A percentile compares a stretch with the other conserved stretches of the same genome.
These are phyloP conservation scores for Candolleomyces efflorescens DNA, from an alignment of 768 basidiomycete species.

Conservation along the genomic window DNA sequence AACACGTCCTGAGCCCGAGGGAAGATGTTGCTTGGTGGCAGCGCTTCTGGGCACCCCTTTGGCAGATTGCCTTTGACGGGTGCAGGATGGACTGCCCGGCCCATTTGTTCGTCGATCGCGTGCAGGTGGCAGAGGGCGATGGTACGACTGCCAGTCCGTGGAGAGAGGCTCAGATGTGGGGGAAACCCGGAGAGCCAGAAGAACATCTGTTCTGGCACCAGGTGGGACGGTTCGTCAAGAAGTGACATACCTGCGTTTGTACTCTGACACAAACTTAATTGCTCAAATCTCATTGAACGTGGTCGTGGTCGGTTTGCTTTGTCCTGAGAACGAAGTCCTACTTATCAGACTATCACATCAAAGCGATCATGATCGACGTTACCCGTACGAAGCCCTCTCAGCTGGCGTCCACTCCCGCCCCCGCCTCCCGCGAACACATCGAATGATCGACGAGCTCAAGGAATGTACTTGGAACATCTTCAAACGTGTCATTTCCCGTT, in stretches of 20 bases:
- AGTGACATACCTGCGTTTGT: not conserved
- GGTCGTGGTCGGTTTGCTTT: too few relatives aligned
- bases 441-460: too few relatives aligned
- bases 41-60: slow-evolving; percentile 66
- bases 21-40: slow-evolving; percentile 69
- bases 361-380: too few relatives aligned
- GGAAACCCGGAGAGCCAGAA: slow-evolving; percentile 46
- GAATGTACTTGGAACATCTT: too few relatives aligned
- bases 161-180: slow-evolving; percentile 43
- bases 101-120: slow-evolving; percentile 39
- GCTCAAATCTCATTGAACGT: too few relatives aligned
- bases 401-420: too few relatives aligned
- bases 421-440: too few relatives aligned
- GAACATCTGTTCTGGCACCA: slow-evolving; percentile 61
- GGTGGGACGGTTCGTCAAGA: slow-evolving; percentile 53
- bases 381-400: too few relatives aligned
- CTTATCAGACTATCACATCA: too few relatives aligned
- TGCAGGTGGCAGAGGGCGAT: slow-evolving; percentile 22
- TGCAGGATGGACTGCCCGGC: slow-evolving; percentile 60
- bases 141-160: slow-evolving; percentile 37
- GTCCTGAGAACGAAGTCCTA: too few relatives aligned
- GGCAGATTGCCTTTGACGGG: slow-evolving; percentile 57
- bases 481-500: too few relatives aligned
- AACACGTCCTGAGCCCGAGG: slow-evolving; percentile 59
- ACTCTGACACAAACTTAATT: too few relatives aligned